Conservation (phyloP, 805 yeast species). For the Sugiyamaella qingdaonensis region DNA sequence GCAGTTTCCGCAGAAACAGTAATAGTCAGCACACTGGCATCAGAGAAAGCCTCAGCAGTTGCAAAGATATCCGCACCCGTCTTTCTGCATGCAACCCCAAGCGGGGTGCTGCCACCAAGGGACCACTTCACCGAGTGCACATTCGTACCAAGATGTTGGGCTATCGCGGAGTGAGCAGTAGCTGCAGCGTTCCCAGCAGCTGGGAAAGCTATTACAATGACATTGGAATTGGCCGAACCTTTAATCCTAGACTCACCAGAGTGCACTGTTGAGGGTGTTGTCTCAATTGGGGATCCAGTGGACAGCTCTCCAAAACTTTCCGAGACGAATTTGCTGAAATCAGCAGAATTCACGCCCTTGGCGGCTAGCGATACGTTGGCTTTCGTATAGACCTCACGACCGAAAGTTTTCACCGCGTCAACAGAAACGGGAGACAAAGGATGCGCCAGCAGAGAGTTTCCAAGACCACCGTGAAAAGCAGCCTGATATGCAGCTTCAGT, state of each 20-base stretch:
- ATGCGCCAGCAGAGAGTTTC: conserved; percentile 74
- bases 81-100: conserved; percentile 42
- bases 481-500: conserved; percentile 73
- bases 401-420: conserved; percentile 64
- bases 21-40: conserved; percentile 76
- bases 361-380: conserved; percentile 69
- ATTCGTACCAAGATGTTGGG: conserved; percentile 55
- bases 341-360: conserved; percentile 67
- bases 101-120: conserved; percentile 44
- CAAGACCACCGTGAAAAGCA: conserved; percentile 84
- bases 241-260: conserved; percentile 61
- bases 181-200: conserved; percentile 45
- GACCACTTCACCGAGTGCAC: conserved; percentile 51
- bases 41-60: conserved; percentile 60
- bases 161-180: conserved; percentile 63
- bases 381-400: conserved; percentile 62
- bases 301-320: conserved; percentile 55
- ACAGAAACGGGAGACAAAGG: conserved; percentile 53
- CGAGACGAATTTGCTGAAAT: conserved; percentile 60
- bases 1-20: conserved; percentile 58
- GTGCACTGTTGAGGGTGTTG: conserved; percentile 43
- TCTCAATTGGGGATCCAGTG: conserved; percentile 49
- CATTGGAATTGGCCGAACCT: conserved; percentile 51
- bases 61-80: conserved; percentile 46
- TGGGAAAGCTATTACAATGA: conserved; percentile 81